Base-by-base conservation (phyloP, 2,329 filamentous ascomycete genomes). In the Lachnellula arida region DNA sequence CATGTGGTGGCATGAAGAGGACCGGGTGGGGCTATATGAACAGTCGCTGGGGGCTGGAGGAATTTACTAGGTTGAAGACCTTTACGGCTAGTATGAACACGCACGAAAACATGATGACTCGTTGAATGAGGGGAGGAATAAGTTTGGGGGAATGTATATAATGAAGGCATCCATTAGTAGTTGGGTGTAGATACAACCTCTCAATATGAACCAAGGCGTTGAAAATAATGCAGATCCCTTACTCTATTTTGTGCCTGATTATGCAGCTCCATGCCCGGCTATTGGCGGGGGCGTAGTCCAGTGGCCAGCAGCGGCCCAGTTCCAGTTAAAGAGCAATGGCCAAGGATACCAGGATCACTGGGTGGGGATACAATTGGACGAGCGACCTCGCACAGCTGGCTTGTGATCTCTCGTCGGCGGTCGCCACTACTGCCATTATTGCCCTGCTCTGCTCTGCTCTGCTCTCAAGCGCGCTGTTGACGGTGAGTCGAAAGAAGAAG, bases 11-110 rank as follows among this genome's bases (percentile, higher is more conserved):
- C 22, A 71, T 71, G 1, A 78, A 78, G 68, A 71, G 71, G 59
- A 77, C 74, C 54, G 77, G 77, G 0, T 79, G 73, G 66, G 76
- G 76, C 4, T 62, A 75, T 2, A 77, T 77, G 64, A 77, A 77
- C 58, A 73, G 66, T 1, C 65, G 68, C 14, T 73, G 71, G 71
- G 76, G 76, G 1, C 60, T 79, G 47, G 71, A 77, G 3, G 76
- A 53, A 40, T 40, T 17, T 40, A 40, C 39, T 19, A 40, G 4
- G 28, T 19, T 40, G 39, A 40, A 40, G 39, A 40, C 15, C 17
- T 40, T 40, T 19, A 40, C 39, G 17, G 17, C 39, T 40, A 15
- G 17, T 40, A 40, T 40, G 39, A 12, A 11, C 11, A n/a, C 8
- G 15, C 39, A 19, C 17, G 15, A 40, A 9, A 40, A 40, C 39